Base-by-base conservation (phyloP, 371 early-diverging fungal species). In the Lichtheimia ramosa region DNA sequence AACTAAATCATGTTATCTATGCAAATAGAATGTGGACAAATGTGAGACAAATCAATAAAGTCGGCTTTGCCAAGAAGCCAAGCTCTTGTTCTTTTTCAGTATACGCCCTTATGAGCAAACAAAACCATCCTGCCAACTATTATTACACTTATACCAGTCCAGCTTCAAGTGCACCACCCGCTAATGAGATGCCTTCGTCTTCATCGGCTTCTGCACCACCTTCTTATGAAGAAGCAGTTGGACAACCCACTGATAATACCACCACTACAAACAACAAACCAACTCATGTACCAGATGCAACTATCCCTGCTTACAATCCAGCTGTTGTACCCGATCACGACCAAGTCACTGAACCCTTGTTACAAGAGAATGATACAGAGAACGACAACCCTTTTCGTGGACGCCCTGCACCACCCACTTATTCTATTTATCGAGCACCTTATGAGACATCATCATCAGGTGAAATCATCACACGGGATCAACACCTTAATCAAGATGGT, bases 401-500 rank as follows among this genome's bases (percentile, higher is more conserved):
- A 2, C 66, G 75, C 14, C 75, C 77, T 27, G 54, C 74, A 5
- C 81, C 81, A 14, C 81, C 81, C 15, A 55, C 48, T 5, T 81
- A 77, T 48, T 65, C 74, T 15, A 34, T 72, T 5, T 73, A 81
- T 42, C 61, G 59, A 48, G 78, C 81, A 21, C 56, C 43, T 43
- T 62, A 50, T 34, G 56, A 62, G 28, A 62, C 62, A 14, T 21
- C 28, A 7, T 46, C 50, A 8, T 55, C 55, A n/a, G 62, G 62
- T 2, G 46, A 23, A 5, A 60, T 78, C 1, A 16, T 63, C 14
- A 72, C 76, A 18, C 61, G 74, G 10, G 81, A 81, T 24, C 46
- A 46, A 7, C 78, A 81, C 43, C 63, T 81, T 2, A 81, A 81
- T 43, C 25, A 67, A 8, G 81, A 81, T 56, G 71, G 71, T 5